Evolutionary conservation across 2,329 filamentous ascomycete species (phyloP).

Genomic region (Fusarium sp.): DNA sequence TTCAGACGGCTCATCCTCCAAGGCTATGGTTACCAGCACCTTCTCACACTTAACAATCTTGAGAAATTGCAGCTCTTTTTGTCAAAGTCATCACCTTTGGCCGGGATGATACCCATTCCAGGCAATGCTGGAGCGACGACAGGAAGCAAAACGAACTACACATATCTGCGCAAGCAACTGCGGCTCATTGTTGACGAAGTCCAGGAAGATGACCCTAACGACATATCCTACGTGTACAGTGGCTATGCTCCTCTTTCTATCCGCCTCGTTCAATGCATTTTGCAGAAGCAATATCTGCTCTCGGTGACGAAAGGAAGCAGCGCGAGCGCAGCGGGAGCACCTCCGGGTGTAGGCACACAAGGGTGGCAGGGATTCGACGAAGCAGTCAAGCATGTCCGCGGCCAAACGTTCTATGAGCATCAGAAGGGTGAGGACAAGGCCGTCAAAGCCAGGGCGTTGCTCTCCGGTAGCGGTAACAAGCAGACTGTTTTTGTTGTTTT

Average conservation of each 20-base stretch:
- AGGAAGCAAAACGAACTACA: slow-evolving; percentile 90
- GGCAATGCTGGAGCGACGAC: slow-evolving; percentile 66
- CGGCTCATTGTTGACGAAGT: slow-evolving; percentile 96
- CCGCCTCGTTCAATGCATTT: slow-evolving; percentile 89
- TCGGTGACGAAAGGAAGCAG: slow-evolving; percentile 77
- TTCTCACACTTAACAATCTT: slow-evolving; percentile 88
- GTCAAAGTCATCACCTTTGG: slow-evolving; percentile 81
- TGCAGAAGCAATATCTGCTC: slow-evolving; percentile 90
- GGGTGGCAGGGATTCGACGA: slow-evolving; percentile 97
- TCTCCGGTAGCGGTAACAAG: slow-evolving; percentile 83
- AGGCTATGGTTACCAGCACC: slow-evolving; percentile 94
- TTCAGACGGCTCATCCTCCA: slow-evolving; percentile 92
- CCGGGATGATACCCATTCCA: slow-evolving; percentile 84
- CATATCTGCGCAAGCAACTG: slow-evolving; percentile 86
- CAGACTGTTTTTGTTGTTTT: slow-evolving; percentile 98
- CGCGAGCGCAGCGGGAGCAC: slow-evolving; percentile 50
- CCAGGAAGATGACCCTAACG: slow-evolving; percentile 92
- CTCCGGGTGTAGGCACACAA: slow-evolving; percentile 73
- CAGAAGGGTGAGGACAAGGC: slow-evolving; percentile 96
- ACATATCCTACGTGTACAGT: slow-evolving; percentile 97
- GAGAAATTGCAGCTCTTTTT: slow-evolving; percentile 92
- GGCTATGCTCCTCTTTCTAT: slow-evolving; percentile 96
- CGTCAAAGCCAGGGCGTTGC: slow-evolving; percentile 84
- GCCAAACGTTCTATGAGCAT: slow-evolving; percentile 90
- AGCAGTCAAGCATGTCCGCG: slow-evolving; percentile 86